Percentiles rank a stretch among this genome's conserved stretches.
Evolutionary conservation across 2,329 filamentous ascomycete species (phyloP).

Genomic region (Colletotrichum sp.): DNA sequence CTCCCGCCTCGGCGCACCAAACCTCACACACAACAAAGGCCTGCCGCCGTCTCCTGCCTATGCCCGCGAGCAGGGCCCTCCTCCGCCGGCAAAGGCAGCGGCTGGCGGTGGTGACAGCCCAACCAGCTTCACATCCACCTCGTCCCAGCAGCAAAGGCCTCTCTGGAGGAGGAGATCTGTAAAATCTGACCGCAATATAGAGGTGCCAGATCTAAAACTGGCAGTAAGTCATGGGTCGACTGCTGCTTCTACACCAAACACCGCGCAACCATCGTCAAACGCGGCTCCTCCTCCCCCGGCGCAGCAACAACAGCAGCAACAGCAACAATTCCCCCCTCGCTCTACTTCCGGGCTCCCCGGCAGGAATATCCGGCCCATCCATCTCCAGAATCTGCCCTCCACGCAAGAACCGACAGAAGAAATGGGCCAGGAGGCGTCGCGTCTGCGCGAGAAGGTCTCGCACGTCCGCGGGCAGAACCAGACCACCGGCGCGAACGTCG

Average conservation of each 20-base stretch:
- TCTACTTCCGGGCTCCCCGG: slow-evolving; percentile 28
- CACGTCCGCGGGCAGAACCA: slow-evolving; percentile 3
- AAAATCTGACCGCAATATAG: slow-evolving; percentile 51
- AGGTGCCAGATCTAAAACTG: slow-evolving; percentile 54
- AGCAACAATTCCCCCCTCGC: slow-evolving; percentile 3
- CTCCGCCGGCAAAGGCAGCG: neutral
- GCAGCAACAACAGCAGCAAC: neutral
- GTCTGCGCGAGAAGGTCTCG: slow-evolving; percentile 26
- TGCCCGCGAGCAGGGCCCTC: neutral
- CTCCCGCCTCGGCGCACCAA: slow-evolving; percentile 3
- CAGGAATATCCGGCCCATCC: slow-evolving; percentile 29
- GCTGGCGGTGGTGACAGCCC: slow-evolving; percentile 1
- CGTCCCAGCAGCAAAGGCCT: slow-evolving; percentile 35
- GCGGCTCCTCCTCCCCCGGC: neutral
- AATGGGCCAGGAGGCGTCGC: slow-evolving; percentile 39
- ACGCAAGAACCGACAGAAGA: slow-evolving; percentile 20
- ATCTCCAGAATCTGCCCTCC: neutral
- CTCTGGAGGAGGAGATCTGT: slow-evolving; percentile 57
- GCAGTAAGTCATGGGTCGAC: slow-evolving; percentile 56
- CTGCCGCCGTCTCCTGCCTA: slow-evolving; percentile 14
- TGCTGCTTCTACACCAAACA: slow-evolving; percentile 33
- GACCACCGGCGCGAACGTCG: neutral
- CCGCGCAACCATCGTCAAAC: slow-evolving; percentile 2
- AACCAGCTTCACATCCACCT: slow-evolving; percentile 25
- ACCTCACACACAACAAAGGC: slow-evolving; percentile 11